Conservation (phyloP, 202 grass and related monocot genomes). For the Zoysia matrella region DNA sequence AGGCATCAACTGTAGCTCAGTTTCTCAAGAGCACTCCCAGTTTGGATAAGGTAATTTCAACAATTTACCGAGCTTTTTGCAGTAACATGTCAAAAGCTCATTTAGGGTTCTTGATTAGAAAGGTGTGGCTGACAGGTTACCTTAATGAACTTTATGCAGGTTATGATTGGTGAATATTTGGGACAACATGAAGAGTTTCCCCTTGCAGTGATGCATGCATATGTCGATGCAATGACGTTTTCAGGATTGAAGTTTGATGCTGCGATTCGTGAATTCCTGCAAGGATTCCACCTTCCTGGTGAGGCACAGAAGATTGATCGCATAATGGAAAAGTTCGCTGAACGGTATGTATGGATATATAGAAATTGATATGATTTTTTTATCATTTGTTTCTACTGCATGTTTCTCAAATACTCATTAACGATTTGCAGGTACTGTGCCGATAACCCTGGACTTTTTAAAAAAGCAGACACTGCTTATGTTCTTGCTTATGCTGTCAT, state of each 20-base stretch:
- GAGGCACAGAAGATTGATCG: conserved; percentile 99
- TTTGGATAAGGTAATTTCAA: conserved; percentile 83
- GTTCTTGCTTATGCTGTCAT: conserved; percentile 99
- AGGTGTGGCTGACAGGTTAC: conserved; percentile 32
- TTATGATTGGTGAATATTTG: conserved; percentile 99
- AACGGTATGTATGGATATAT: conserved; percentile 67
- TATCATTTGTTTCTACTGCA: conserved; percentile 21
- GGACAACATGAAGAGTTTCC: conserved; percentile 97
- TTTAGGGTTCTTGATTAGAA: conserved; percentile 26
- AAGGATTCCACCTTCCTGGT: conserved; percentile 96
- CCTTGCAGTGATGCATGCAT: conserved; percentile 99
- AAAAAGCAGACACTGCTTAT: conserved; percentile 98
- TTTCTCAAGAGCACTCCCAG: conserved; percentile 93
- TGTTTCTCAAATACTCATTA: conserved; percentile 36
- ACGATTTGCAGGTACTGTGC: conserved; percentile 91
- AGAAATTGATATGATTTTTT: conserved; percentile 21
- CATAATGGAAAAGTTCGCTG: conserved; percentile 99
- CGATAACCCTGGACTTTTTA: conserved; percentile 98
- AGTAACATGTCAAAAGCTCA: background rate
- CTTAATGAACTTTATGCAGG: conserved; percentile 53
- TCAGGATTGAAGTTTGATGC: conserved; percentile 90
- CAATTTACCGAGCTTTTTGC: conserved; percentile 16
- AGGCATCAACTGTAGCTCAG: conserved; percentile 71
- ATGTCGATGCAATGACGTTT: conserved; percentile 99
- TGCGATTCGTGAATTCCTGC: conserved; percentile 92